Conservation (phyloP, 495 filamentous ascomycete species). For the Aspergillus indologenus region DNA sequence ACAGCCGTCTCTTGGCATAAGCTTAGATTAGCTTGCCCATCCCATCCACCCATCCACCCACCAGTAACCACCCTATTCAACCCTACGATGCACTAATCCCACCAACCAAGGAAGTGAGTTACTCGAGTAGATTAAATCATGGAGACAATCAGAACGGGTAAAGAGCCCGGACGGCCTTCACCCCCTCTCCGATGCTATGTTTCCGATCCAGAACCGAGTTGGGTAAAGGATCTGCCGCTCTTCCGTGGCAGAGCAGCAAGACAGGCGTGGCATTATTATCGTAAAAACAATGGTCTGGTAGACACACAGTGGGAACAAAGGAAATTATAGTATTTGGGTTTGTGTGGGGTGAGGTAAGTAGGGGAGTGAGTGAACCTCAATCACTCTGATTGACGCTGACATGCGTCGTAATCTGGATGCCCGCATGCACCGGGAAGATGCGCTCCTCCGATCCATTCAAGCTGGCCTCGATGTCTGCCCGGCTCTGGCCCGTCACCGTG, state of each 20-base stretch:
- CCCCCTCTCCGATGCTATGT: neutral
- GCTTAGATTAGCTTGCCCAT: neutral
- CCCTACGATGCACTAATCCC: neutral
- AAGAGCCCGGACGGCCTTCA: neutral
- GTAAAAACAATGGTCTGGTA: neutral
- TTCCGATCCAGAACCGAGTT: neutral
- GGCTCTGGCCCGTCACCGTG: neutral
- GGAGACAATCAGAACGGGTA: neutral
- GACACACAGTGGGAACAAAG: neutral
- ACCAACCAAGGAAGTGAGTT: too few relatives aligned
- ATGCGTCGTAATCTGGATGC: conserved; percentile 1
- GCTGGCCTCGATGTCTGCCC: neutral
- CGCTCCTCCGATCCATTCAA: neutral
- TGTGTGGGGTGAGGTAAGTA: too few relatives aligned
- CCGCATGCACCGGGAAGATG: neutral
- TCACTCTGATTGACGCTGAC: conserved; percentile 1
- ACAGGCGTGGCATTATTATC: neutral
- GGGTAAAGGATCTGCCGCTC: neutral
- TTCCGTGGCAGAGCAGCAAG: neutral
- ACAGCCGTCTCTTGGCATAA: neutral
- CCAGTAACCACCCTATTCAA: neutral
- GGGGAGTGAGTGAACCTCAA: neutral
- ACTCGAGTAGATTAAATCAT: too few relatives aligned
- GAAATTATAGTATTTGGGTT: neutral
- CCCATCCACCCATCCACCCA: neutral